Evolutionary conservation across 441 rosid genomes (phyloP).

Genomic region (Melastoma candidum): DNA sequence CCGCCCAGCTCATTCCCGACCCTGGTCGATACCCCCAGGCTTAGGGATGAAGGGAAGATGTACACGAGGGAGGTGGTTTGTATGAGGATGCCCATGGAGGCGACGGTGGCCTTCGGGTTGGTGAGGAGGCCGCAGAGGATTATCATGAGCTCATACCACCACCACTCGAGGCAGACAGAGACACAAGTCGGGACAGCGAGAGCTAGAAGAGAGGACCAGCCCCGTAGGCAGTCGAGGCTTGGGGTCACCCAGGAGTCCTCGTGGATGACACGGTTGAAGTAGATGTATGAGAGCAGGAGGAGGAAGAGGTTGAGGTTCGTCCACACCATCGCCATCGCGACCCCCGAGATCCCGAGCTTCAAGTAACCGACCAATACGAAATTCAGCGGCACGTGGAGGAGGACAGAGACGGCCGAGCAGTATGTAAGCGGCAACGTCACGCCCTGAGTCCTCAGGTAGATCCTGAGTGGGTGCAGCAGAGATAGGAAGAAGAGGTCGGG

Average conservation of each 20-base stretch:
- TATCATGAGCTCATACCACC: constrained; percentile 1
- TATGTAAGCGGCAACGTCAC: neutral
- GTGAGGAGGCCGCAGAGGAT: constrained; percentile 3
- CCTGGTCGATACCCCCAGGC: neutral
- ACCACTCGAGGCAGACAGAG: constrained; percentile 3
- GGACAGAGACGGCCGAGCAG: constrained; percentile 1
- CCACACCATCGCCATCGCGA: neutral
- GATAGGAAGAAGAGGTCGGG: constrained; percentile 2
- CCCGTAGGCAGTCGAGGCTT: neutral
- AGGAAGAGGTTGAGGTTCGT: neutral
- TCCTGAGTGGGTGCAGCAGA: neutral
- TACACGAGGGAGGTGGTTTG: constrained; percentile 4
- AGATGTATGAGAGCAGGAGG: neutral
- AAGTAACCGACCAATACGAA: neutral
- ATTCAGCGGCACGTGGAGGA: constrained; percentile 1
- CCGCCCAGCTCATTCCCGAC: constrained; percentile 4
- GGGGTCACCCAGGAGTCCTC: neutral
- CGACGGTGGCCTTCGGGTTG: constrained; percentile 4
- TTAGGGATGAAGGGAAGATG: constrained; percentile 3
- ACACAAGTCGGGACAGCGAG: constrained; percentile 3
- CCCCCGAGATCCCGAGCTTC: neutral
- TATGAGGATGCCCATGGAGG: constrained; percentile 7
- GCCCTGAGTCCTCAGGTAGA: constrained; percentile 1
- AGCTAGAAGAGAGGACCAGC: neutral
- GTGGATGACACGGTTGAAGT: neutral